phyloP scores from a whole-genome alignment of 2,329 filamentous ascomycete species.

The Camillea tinctor region DNA sequence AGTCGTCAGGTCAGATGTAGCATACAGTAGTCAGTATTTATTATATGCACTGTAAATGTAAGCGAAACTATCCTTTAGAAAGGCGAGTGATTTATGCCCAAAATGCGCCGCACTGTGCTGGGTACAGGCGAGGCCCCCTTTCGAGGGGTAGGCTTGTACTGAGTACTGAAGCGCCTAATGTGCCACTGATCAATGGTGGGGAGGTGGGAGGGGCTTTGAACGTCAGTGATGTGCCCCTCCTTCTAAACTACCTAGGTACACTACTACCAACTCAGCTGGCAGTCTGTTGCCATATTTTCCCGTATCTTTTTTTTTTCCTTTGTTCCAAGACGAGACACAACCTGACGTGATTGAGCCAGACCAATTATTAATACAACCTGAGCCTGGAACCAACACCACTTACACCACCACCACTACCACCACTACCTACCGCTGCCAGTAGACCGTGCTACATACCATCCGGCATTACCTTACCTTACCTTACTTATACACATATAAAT shows the following conservation, averaged over 20 bases:
- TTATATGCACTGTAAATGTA: background rate
- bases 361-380: slow-evolving; percentile 17
- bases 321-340: too few species aligned
- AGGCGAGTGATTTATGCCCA: background rate
- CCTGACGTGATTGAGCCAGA: slow-evolving; percentile 2
- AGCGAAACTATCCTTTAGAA: background rate
- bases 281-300: too few species aligned
- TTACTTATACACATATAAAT: background rate
- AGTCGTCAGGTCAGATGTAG: slow-evolving; percentile 20
- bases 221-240: too few species aligned
- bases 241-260: too few species aligned
- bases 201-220: background rate
- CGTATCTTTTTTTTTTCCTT: too few species aligned
- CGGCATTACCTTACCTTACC: background rate
- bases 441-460: slow-evolving; percentile 16
- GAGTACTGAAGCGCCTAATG: background rate
- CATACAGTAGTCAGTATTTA: slow-evolving; percentile 4
- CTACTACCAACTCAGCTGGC: too few species aligned
- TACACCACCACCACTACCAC: too few species aligned
- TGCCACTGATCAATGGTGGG: background rate
- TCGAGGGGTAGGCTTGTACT: background rate
- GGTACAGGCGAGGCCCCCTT: slow-evolving; percentile 9
- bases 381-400: too few species aligned
- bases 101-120: slow-evolving; percentile 27
- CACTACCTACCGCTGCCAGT: background rate